Conservation (phyloP, 495 filamentous ascomycete species). For the Aspergillus conjunctus region DNA sequence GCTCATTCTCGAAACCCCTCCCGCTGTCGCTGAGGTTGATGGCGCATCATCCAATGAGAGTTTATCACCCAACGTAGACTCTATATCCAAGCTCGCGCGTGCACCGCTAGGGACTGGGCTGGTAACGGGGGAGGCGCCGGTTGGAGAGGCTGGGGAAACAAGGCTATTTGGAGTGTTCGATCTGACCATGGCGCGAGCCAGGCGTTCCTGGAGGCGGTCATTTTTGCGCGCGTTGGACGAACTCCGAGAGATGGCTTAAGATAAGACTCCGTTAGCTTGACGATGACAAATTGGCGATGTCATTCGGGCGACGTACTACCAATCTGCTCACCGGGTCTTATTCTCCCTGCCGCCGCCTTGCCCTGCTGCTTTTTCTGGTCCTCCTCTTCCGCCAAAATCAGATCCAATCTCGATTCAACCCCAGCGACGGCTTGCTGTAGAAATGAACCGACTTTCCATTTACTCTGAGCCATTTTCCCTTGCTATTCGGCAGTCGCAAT, state of each 20-base stretch:
- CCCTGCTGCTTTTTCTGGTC: conserved; percentile 35
- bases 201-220: conserved; percentile 81
- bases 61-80: conserved; percentile 31
- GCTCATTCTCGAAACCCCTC: conserved; percentile 30
- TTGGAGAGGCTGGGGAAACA: conserved; percentile 38
- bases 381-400: conserved; percentile 81
- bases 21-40: neutral
- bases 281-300: neutral
- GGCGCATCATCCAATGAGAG: conserved; percentile 14
- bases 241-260: conserved; percentile 55
- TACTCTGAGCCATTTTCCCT: conserved; percentile 45
- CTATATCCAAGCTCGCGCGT: conserved; percentile 45
- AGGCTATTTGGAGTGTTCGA: conserved; percentile 34
- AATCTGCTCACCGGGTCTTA: conserved; percentile 26
- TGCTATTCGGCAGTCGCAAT: conserved; percentile 5
- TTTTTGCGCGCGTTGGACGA: conserved; percentile 58
- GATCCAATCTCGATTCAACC: conserved; percentile 90
- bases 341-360: conserved; percentile 29
- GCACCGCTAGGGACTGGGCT: conserved; percentile 42
- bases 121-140: conserved; percentile 34
- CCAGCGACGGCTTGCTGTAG: conserved; percentile 90
- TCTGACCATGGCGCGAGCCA: conserved; percentile 67
- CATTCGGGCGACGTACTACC: conserved; percentile 24
- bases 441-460: conserved; percentile 68
- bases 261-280: conserved; percentile 33